Percentiles rank a stretch among this genome's conserved stretches.
Conservation (phyloP, 495 filamentous ascomycete genomes). For the Penicillium robsamsonii region DNA sequence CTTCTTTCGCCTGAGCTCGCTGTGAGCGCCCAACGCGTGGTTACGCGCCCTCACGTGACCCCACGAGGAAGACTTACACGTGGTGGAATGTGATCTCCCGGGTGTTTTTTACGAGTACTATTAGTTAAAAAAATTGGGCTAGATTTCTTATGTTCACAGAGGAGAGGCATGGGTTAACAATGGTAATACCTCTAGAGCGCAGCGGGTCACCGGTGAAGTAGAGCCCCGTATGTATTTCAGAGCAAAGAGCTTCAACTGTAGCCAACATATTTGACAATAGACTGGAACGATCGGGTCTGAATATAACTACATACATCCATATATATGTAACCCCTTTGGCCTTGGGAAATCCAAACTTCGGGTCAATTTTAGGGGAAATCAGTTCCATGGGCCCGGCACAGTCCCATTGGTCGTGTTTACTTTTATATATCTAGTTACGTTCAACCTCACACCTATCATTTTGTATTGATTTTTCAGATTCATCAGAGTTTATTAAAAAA, state of each 20-base stretch:
- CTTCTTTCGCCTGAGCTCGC: background rate
- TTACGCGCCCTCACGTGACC: slow-evolving; percentile 13
- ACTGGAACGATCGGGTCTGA: background rate
- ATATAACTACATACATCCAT: background rate
- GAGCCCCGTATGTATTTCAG: background rate
- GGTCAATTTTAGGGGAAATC: background rate
- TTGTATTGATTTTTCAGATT: background rate
- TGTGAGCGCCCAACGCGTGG: background rate
- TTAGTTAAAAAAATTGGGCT: background rate
- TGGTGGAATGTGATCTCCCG: slow-evolving; percentile 7
- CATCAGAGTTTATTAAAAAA: background rate
- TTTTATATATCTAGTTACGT: background rate
- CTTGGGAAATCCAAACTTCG: background rate
- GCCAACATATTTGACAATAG: background rate
- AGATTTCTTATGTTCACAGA: background rate
- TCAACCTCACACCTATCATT: background rate
- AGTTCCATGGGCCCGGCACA: background rate
- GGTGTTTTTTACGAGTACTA: background rate
- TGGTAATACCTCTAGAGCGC: background rate
- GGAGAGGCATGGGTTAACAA: too few species aligned
- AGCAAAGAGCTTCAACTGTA: background rate
- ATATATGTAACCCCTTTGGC: background rate
- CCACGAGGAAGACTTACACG: slow-evolving; percentile 7
- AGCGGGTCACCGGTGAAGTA: background rate
- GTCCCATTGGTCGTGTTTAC: background rate